These are phyloP conservation scores for Ceratobasidium sp. DNA, from an alignment of 1,284 basidiomycete species.

Conservation along the genomic window DNA sequence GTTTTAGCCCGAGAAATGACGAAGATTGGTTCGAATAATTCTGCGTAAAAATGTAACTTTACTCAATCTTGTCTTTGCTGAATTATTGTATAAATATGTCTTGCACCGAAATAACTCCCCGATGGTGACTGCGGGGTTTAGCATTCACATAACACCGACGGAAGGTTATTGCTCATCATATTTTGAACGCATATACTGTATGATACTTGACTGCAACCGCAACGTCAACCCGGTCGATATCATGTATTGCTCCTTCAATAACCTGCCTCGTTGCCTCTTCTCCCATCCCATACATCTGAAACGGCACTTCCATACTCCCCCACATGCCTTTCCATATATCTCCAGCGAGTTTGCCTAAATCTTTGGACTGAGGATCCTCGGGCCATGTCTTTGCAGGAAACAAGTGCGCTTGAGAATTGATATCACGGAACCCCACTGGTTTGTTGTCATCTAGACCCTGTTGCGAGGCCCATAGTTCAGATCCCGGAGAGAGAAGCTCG, in stretches of 20 bases:
- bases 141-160: too few species aligned
- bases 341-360: neutral
- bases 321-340: slow-evolving; percentile 2
- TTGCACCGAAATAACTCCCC: too few species aligned
- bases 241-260: neutral
- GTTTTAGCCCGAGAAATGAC: too few species aligned
- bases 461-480: neutral
- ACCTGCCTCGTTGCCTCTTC: neutral
- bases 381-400: neutral
- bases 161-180: neutral
- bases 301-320: neutral
- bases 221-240: neutral
- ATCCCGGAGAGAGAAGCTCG: neutral
- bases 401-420: neutral
- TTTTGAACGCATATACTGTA: neutral
- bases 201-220: neutral
- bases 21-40: too few species aligned
- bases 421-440: neutral
- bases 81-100: too few species aligned
- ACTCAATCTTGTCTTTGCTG: too few species aligned
- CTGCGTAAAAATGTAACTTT: too few species aligned
- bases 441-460: neutral
- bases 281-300: slow-evolving; percentile 16
- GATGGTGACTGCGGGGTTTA: too few species aligned
- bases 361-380: neutral